Conservation (phyloP, 345 rosid species). For the Reutealis trisperma region DNA sequence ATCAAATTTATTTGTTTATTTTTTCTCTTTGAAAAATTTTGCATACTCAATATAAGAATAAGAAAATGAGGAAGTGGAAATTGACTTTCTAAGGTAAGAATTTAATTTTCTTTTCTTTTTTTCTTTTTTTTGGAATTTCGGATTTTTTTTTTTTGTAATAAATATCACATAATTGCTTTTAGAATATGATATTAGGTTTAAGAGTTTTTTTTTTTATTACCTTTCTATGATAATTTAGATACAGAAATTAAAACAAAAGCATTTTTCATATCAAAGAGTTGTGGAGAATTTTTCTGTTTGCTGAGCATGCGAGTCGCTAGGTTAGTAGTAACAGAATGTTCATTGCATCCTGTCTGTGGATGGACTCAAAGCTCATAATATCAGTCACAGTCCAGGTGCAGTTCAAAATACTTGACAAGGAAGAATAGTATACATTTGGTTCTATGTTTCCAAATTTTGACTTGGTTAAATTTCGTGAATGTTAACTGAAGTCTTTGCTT, state of each 20-base stretch:
- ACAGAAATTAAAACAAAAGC: no score
- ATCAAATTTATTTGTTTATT: not conserved
- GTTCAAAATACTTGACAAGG: conserved; percentile 19
- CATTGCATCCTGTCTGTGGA: conserved; percentile 28
- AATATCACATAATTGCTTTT: not conserved
- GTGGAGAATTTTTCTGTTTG: no score
- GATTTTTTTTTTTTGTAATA: not conserved
- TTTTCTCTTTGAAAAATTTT: not conserved
- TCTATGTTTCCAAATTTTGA: conserved; percentile 46
- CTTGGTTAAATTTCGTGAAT: conserved; percentile 18
- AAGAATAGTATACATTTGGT: conserved; percentile 15
- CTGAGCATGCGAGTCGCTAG: no score
- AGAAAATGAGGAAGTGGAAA: conserved; percentile 74
- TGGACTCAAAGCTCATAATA: conserved; percentile 44
- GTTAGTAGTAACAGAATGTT: no score
- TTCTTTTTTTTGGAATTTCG: not conserved
- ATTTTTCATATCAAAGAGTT: no score
- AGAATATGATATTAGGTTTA: no score
- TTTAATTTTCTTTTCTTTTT: no score
- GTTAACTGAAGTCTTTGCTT: not conserved
- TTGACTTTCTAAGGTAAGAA: conserved; percentile 71
- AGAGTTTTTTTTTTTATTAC: no score
- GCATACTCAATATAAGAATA: conserved; percentile 44
- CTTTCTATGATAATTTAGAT: no score
- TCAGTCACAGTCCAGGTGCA: conserved; percentile 27